Evolutionary conservation across 1,139 yeast species (phyloP), one percentile per base, ranked within the genome.

Genomic region (Hanseniaspora sp.): DNA sequence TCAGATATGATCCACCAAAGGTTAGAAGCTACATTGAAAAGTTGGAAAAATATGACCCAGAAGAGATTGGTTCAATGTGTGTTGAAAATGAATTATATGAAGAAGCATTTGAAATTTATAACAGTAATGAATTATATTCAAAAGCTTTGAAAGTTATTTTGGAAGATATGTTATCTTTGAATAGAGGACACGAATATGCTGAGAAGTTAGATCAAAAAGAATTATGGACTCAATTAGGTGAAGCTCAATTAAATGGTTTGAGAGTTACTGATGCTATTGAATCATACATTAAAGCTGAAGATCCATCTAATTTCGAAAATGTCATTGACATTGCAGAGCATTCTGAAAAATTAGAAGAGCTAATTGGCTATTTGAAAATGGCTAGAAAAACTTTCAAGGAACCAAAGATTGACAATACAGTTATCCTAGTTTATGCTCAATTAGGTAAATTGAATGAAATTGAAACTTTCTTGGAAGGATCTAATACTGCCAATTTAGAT

Each of bases 261-360:
- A 82, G 97, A 64, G 80, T 92, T 58, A 84, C 90, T 48, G 97
- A 92, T 66, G 90, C 98, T 37, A 85, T 92, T 64, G 82, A 80
- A 56, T 86, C 96, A 18, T 86, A 86, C 64, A 86, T 90, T 64
- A 85, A 81, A 66, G 95, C 97, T 42, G 80, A 83, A 64, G 95
- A 92, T 68, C 95, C 97, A 55, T 79, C 85, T 58, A 88, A 92
- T 73, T 92, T 77, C 66, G 88, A 82, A 57, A 90, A 86, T 64
- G 96, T 92, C 53, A 90, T 94, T 71, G 97, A 92, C 64, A 85
- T 90, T 66, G 83, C 98, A 55, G 94, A 88, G 65, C 94, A 86
- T 65, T 95, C 96, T 44, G 97, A 96, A 59, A 92, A 90, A 68
- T 95, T 83, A 67, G 96, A 90, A 65, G 98, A 92, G 68, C 80